Evolutionary conservation across 192 early-diverging fungal genomes (phyloP).

Genomic region (Coemansia sp.): DNA sequence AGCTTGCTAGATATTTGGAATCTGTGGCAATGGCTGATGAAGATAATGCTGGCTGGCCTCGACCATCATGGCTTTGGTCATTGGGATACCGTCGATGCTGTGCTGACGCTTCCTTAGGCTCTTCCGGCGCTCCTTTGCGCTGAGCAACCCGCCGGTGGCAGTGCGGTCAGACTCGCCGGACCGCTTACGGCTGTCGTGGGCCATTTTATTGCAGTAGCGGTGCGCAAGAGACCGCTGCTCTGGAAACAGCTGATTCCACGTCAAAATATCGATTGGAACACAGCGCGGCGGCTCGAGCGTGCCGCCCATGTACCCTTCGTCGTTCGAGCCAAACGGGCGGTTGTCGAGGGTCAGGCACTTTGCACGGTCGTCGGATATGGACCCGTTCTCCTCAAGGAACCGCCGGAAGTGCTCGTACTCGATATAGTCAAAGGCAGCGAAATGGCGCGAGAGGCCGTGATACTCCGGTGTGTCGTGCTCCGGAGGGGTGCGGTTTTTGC

Average conservation of each 20-base stretch:
- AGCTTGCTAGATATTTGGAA: not conserved
- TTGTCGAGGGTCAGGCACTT: constrained; percentile 35
- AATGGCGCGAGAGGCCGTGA: constrained; percentile 68
- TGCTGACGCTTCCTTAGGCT: constrained; percentile 39
- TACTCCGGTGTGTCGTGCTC: constrained; percentile 57
- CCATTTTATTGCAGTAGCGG: constrained; percentile 47
- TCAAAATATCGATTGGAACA: constrained; percentile 49
- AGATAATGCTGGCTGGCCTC: constrained; percentile 22
- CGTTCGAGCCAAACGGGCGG: constrained; percentile 33
- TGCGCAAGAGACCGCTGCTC: constrained; percentile 45
- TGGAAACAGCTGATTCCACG: constrained; percentile 52
- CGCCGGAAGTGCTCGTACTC: constrained; percentile 75
- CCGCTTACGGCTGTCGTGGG: constrained; percentile 28
- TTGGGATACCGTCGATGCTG: constrained; percentile 32
- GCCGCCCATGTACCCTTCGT: constrained; percentile 13
- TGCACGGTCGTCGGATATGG: constrained; percentile 13
- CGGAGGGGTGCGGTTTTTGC: constrained; percentile 33
- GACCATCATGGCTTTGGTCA: not conserved
- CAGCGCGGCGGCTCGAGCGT: constrained; percentile 38
- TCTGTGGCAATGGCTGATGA: constrained; percentile 30
- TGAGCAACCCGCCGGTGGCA: constrained; percentile 12
- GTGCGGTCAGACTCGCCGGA: constrained; percentile 1
- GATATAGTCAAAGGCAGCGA: constrained; percentile 78
- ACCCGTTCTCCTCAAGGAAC: constrained; percentile 58
- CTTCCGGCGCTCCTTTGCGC: constrained; percentile 37